Conservation (phyloP, 1,139 yeast genomes). For the Nakaseomyces nivariensis region DNA sequence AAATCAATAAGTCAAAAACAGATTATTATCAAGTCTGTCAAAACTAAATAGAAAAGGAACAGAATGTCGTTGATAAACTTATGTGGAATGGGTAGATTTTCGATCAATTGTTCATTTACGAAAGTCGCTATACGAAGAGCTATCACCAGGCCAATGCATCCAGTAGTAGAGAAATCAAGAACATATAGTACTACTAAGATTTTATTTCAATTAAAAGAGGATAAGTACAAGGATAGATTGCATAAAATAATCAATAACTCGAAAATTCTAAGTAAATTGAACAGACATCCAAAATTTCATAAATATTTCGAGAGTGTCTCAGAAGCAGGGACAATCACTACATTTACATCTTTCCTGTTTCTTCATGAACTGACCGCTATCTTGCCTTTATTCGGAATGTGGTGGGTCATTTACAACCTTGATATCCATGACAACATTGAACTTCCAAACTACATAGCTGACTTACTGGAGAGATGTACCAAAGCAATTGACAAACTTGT, state of each 20-base stretch:
- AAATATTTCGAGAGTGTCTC: slow-evolving; percentile 20
- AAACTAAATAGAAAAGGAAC: too few relatives aligned
- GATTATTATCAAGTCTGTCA: too few relatives aligned
- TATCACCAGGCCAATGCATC: background rate
- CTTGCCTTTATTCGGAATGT: slow-evolving; percentile 62
- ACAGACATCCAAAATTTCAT: slow-evolving; percentile 17
- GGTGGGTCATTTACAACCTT: slow-evolving; percentile 61
- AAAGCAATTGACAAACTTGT: slow-evolving; percentile 25
- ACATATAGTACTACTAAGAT: background rate
- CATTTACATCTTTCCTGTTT: slow-evolving; percentile 61
- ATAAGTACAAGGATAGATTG: slow-evolving; percentile 12
- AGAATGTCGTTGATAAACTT: background rate
- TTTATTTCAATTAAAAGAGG: background rate
- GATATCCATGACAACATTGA: slow-evolving; percentile 34
- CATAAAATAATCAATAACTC: slow-evolving; percentile 20
- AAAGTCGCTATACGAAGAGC: background rate
- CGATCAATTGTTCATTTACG: background rate
- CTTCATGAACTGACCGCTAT: slow-evolving; percentile 85
- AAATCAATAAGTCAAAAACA: too few relatives aligned
- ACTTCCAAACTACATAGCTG: slow-evolving; percentile 15
- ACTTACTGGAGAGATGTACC: slow-evolving; percentile 18
- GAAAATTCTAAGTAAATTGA: slow-evolving; percentile 16
- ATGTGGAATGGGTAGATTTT: background rate
- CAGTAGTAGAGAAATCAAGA: too few relatives aligned
- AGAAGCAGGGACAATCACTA: slow-evolving; percentile 51